Evolutionary conservation across 345 rosid species (phyloP), one percentile per base, ranked within the genome.

Genomic region (Mangifera indica): DNA sequence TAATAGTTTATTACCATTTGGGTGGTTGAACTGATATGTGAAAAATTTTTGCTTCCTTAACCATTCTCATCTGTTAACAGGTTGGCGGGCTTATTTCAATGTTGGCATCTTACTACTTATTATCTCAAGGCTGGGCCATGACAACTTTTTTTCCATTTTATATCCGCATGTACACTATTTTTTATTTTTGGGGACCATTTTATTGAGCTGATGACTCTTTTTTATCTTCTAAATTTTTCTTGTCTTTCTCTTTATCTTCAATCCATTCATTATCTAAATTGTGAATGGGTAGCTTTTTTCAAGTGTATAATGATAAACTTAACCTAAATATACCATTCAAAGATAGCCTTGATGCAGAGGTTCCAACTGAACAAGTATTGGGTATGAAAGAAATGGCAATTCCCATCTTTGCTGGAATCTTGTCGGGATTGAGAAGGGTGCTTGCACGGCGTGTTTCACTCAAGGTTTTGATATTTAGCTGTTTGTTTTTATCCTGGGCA

Each of bases 101-200:
- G 96, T 63, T 91, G 83, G 90, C 81, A 58, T 87, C 98, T 74
- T 89, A 91, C 76, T 89, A 91, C 83, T 82, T 91, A 77, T 84
- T 95, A 81, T 92, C 99, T 65, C 89, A 91, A 84, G 99, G 99
- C 81, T 95, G 98, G 98, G 96, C 98, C 14, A 85, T 86, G 81
- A 88, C 87, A 55, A 84, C 89, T 56, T 79, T 85, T 76, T 95
- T 93, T 77, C 99, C 99, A 22, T 80, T 95, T 70, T 83, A 92
- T 95, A 95, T 95, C 99, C 98, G 89, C 37, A 15, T 22, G 10
- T 57, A 40, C 25, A 74, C 63, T 46, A 25, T 34, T 20, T 25
- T 37, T 61, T 73, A 63, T 61, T 26, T 7, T 5, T 40, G 53
- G 26, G n/a, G 34, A 32, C 40, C 25, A 70, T 72, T 65, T 25